Percentiles rank a stretch among this genome's conserved stretches.
These are phyloP conservation scores for Suillus lakei DNA, from an alignment of 768 basidiomycete species.

Conservation along the genomic window DNA sequence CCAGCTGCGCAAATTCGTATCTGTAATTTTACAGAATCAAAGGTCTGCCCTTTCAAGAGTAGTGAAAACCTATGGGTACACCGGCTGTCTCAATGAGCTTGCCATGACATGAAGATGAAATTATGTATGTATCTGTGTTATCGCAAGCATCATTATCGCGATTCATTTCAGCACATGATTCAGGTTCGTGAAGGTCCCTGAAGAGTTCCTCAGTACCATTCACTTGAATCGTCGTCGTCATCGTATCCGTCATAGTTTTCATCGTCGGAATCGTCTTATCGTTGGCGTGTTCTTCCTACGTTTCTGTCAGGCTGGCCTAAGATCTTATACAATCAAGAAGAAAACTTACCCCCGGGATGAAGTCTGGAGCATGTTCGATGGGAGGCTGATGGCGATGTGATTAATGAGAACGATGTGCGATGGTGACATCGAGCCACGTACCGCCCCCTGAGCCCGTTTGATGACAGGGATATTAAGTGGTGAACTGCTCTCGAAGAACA, in stretches of 20 bases:
- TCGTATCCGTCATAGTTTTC: slow-evolving; percentile 14
- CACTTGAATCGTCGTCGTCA: slow-evolving; percentile 3
- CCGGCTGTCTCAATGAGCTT: not conserved
- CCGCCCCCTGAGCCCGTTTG: slow-evolving; percentile 26
- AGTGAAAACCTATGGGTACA: not conserved
- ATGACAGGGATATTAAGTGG: slow-evolving; percentile 26
- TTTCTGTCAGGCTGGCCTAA: not conserved
- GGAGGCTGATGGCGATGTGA: slow-evolving; percentile 19
- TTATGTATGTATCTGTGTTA: not conserved
- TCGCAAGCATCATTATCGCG: not conserved
- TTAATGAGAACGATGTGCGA: not conserved
- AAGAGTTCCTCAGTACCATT: not conserved
- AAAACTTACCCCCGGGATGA: slow-evolving; percentile 9
- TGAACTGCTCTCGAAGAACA: slow-evolving; percentile 15
- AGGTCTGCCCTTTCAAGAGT: not conserved
- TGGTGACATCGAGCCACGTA: slow-evolving; percentile 4
- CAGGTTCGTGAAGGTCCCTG: not conserved
- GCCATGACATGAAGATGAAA: not conserved
- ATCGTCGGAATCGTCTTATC: slow-evolving; percentile 26
- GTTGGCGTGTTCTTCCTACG: slow-evolving; percentile 27
- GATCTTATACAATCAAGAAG: not conserved
- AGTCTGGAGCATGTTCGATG: slow-evolving; percentile 22
- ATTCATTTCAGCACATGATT: not conserved
- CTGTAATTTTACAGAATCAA: not conserved
- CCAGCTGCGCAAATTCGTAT: not conserved